A percentile compares a stretch with the other conserved stretches of the same genome.
Evolutionary conservation across 805 yeast genomes (phyloP).

Genomic region (Pichia cabralensis): DNA sequence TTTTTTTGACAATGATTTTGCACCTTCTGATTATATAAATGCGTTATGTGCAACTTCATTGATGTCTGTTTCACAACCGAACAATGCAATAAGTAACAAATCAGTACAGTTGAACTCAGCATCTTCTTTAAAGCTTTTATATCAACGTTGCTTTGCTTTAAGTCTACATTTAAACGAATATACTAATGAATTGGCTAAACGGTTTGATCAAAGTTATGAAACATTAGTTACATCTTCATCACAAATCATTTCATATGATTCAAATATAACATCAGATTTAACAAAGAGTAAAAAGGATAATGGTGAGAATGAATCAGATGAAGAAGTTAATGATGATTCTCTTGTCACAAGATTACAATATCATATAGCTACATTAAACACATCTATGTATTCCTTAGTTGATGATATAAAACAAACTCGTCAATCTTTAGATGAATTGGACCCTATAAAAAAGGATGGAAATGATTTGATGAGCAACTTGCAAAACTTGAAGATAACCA

Average conservation of each 20-base stretch:
- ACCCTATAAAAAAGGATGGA: too few species aligned
- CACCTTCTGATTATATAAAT: slow-evolving; percentile 56
- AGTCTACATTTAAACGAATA: slow-evolving; percentile 53
- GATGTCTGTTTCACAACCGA: slow-evolving; percentile 8
- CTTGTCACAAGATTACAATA: slow-evolving; percentile 52
- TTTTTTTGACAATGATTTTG: slow-evolving; percentile 61
- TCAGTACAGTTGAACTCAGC: slow-evolving; percentile 21
- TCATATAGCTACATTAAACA: slow-evolving; percentile 49
- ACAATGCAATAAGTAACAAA: slow-evolving; percentile 10
- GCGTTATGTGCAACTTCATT: slow-evolving; percentile 34
- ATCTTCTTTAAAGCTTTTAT: background rate
- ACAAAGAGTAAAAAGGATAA: slow-evolving; percentile 7
- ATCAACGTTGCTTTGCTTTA: slow-evolving; percentile 34
- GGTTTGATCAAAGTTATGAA: slow-evolving; percentile 40
- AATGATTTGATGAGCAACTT: slow-evolving; percentile 20
- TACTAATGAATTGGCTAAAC: slow-evolving; percentile 46
- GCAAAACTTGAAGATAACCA: slow-evolving; percentile 34
- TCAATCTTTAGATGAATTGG: too few species aligned
- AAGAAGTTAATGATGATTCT: slow-evolving; percentile 7
- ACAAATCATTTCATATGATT: slow-evolving; percentile 7
- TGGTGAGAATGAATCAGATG: background rate
- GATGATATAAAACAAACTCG: slow-evolving; percentile 33
- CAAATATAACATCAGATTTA: background rate
- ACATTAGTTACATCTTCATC: slow-evolving; percentile 41
- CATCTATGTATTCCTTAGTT: slow-evolving; percentile 47